phyloP scores from a whole-genome alignment of 1,284 basidiomycete species.

The Ganoderma boninense region DNA sequence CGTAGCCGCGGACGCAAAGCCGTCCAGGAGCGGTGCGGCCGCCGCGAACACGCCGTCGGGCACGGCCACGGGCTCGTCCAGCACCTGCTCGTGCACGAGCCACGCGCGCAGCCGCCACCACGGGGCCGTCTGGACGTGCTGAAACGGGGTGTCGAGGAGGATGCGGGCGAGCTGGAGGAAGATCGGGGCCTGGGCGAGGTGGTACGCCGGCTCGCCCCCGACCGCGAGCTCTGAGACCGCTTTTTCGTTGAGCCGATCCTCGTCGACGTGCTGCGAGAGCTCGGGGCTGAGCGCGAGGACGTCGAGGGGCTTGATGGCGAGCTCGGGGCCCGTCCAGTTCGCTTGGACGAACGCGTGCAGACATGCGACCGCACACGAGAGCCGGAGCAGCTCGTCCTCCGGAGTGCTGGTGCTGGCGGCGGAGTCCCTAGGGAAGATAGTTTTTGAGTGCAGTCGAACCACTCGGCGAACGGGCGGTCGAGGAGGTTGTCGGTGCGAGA shows the following conservation, averaged over 20 bases:
- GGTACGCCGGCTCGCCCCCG: conserved; percentile 96
- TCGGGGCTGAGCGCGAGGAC: conserved; percentile 52
- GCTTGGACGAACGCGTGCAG: conserved; percentile 92
- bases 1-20: conserved; percentile 34
- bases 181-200: conserved; percentile 77
- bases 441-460: conserved; percentile 43
- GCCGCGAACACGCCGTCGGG: conserved; percentile 56
- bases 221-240: conserved; percentile 84
- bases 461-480: conserved; percentile 45
- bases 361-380: conserved; percentile 80
- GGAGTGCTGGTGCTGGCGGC: conserved; percentile 20
- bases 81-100: conserved; percentile 82
- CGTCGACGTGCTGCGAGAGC: conserved; percentile 45
- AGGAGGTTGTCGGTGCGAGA: conserved; percentile 35
- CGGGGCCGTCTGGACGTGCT: conserved; percentile 53
- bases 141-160: conserved; percentile 65
- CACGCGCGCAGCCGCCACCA: conserved; percentile 89
- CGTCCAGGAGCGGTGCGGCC: conserved; percentile 58
- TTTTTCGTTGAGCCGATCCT: conserved; percentile 67
- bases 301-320: conserved; percentile 68
- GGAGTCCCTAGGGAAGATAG: conserved; percentile 23
- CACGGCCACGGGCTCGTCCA: conserved; percentile 86
- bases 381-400: conserved; percentile 60
- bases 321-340: conserved; percentile 97
- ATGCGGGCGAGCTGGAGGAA: conserved; percentile 84